phyloP scores from a whole-genome alignment of 805 yeast genomes.

The Schwanniomyces vanrijiae region DNA sequence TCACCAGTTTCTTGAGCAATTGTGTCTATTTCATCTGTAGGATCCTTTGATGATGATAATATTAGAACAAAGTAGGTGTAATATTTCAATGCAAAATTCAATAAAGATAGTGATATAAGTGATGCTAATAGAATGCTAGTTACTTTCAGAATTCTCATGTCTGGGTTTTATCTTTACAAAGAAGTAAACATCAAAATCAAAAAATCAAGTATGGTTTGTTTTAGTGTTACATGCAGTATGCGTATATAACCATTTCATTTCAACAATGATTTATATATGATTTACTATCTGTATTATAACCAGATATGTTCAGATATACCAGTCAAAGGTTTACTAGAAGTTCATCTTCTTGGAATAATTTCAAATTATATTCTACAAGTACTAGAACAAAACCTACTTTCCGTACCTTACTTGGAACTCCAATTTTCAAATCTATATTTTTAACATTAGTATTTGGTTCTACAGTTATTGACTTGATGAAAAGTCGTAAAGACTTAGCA shows the following conservation, averaged over 20 bases:
- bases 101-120: slow-evolving; percentile 27
- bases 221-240: neutral
- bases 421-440: slow-evolving; percentile 37
- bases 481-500: slow-evolving; percentile 44
- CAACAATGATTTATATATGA: too few relatives aligned
- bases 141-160: slow-evolving; percentile 34
- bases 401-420: slow-evolving; percentile 29
- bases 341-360: neutral
- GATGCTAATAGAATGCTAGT: slow-evolving; percentile 35
- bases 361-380: neutral
- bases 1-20: slow-evolving; percentile 34
- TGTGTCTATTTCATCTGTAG: slow-evolving; percentile 19
- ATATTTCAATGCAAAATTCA: slow-evolving; percentile 35
- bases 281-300: too few relatives aligned
- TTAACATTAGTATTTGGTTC: slow-evolving; percentile 43
- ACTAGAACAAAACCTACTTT: slow-evolving; percentile 11
- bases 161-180: neutral
- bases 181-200: neutral
- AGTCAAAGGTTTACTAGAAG: neutral
- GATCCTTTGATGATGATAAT: slow-evolving; percentile 26
- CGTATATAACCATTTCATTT: neutral
- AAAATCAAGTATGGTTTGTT: neutral
- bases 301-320: neutral
- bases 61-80: slow-evolving; percentile 37
- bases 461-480: slow-evolving; percentile 48